Evolutionary conservation across 306 rosid species (phyloP).

Genomic region (Ormosia semicastrata): DNA sequence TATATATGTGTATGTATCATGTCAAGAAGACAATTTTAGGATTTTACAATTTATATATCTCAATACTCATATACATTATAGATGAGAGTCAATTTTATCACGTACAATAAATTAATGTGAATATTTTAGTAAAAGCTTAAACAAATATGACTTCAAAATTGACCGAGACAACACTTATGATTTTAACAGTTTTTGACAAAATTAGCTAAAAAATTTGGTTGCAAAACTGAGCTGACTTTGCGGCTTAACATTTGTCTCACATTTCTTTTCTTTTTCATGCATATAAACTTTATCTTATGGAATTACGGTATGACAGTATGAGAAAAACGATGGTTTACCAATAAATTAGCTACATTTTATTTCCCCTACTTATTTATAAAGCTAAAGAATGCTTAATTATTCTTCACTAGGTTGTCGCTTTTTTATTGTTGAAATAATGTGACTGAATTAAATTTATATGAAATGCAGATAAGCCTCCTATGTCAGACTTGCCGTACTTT

Average conservation of each 20-base stretch:
- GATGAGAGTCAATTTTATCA: neutral
- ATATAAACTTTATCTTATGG: neutral
- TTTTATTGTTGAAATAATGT: slow-evolving; percentile 20
- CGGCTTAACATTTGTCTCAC: too few species aligned
- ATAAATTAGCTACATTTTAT: neutral
- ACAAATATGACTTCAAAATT: neutral
- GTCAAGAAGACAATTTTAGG: too few species aligned
- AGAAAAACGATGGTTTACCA: neutral
- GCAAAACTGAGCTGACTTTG: too few species aligned
- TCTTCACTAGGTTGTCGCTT: neutral
- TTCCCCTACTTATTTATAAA: neutral
- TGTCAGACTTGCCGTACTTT: slow-evolving; percentile 76
- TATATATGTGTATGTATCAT: too few species aligned
- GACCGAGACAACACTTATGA: neutral
- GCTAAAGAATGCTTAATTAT: neutral
- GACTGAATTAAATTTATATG: neutral
- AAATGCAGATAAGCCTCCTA: slow-evolving; percentile 79
- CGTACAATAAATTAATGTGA: neutral
- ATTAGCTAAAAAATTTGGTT: too few species aligned
- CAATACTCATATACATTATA: too few species aligned
- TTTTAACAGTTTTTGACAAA: neutral
- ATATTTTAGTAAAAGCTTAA: neutral
- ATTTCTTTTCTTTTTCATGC: too few species aligned
- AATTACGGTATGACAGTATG: neutral
- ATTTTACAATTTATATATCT: too few species aligned